phyloP scores from a whole-genome alignment of 257 asterid genomes.

The Jasminum sambac region DNA sequence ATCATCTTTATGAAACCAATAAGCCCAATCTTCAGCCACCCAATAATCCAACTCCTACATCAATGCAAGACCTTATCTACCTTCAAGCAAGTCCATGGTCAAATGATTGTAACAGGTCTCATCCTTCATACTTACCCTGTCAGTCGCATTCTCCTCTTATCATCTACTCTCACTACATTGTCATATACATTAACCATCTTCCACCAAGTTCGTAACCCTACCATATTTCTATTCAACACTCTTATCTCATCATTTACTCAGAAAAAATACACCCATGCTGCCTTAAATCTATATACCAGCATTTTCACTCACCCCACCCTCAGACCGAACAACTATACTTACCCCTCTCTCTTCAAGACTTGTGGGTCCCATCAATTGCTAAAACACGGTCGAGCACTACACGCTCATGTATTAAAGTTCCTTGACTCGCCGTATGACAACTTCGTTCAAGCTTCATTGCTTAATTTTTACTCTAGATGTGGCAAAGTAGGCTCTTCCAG shows the following conservation, averaged over 20 bases:
- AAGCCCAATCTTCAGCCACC: constrained; percentile 48
- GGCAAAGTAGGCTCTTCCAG: constrained; percentile 50
- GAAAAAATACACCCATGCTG: constrained; percentile 36
- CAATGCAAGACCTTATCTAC: constrained; percentile 56
- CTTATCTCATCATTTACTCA: constrained; percentile 55
- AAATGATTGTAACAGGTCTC: constrained; percentile 64
- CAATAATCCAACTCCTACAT: constrained; percentile 43
- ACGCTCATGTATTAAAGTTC: constrained; percentile 64
- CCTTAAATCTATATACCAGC: constrained; percentile 44
- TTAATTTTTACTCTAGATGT: constrained; percentile 60
- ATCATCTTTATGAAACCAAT: constrained; percentile 44
- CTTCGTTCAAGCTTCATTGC: constrained; percentile 70
- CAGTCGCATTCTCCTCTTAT: constrained; percentile 56
- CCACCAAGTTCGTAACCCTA: constrained; percentile 45
- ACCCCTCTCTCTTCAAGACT: constrained; percentile 75
- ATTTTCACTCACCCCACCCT: constrained; percentile 32
- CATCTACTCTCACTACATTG: constrained; percentile 46
- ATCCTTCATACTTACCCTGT: constrained; percentile 67
- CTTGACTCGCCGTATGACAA: constrained; percentile 49
- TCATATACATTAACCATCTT: constrained; percentile 54
- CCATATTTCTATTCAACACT: constrained; percentile 64
- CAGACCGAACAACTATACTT: constrained; percentile 65
- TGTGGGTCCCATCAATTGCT: constrained; percentile 46
- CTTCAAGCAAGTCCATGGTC: constrained; percentile 58
- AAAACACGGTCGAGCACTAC: constrained; percentile 58